Evolutionary conservation across 2,329 filamentous ascomycete genomes (phyloP), one percentile per base, ranked within the genome.

Genomic region (Samsoniella hepiali): DNA sequence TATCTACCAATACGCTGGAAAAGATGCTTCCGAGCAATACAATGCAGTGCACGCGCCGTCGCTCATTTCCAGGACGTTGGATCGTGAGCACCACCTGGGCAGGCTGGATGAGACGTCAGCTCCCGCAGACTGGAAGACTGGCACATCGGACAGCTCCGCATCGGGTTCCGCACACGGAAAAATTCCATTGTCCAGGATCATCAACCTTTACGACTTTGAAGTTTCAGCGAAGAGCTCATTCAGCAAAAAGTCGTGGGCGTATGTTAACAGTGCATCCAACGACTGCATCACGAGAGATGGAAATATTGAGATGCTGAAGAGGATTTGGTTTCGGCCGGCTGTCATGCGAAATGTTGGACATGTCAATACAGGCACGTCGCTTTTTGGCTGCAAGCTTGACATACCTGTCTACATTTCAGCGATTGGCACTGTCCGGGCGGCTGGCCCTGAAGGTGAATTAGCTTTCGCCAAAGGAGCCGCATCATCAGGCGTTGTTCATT

Each of bases 181-280:
- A 27, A 64, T 65, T 0, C 64, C 63, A 0, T 56, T 72, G 3
- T 53, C 65, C 5, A 64, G 63, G 1, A 65, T 73, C 8, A 69
- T 73, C 64, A 72, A 67, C 63, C 54, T 69, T 1, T 51, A 70
- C 42, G 71, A 72, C 60, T 71, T 73, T 61, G 70, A 72, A 42
- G 54, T 64, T 3, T 66, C 60, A 0, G 70, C 70, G 1, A 53
- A 34, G 3, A 15, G 9, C 17, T 62, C 60, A 0, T 50, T 70
- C 0, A 65, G 65, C 2, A 53, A 50, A 3, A 72, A 72, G 58
- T 64, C 70, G 0, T 70, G 62, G 65, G 70, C 69, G 0, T 73
- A 68, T 42, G 68, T 72, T 44, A 64, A 63, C 15, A 65, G 68
- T 15, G 71, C 65, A 1, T 65, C 71, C 1, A 72, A 69, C 34